These are phyloP conservation scores for Penicillium sclerotiorum DNA, from an alignment of 2,329 filamentous ascomycete genomes.

Conservation along the genomic window DNA sequence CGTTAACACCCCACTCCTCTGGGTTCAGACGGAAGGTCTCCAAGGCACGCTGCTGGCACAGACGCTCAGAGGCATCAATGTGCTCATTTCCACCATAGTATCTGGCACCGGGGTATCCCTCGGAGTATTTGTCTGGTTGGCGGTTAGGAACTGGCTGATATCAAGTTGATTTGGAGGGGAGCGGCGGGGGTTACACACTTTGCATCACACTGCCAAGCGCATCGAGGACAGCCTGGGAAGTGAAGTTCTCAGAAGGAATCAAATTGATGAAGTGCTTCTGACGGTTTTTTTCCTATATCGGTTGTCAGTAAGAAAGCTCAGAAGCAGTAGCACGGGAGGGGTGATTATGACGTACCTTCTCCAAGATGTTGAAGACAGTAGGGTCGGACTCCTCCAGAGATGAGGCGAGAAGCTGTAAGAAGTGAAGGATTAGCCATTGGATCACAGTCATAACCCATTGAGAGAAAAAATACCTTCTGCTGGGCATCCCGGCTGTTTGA, in stretches of 20 bases:
- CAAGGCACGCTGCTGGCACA: slow-evolving; percentile 88
- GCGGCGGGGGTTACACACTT: slow-evolving; percentile 58
- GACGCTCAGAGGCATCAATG: slow-evolving; percentile 84
- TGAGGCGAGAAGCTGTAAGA: slow-evolving; percentile 71
- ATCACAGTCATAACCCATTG: slow-evolving; percentile 1
- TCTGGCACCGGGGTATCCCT: slow-evolving; percentile 92
- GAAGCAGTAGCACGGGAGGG: slow-evolving; percentile 10
- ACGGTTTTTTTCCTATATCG: slow-evolving; percentile 78
- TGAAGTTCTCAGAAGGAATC: slow-evolving; percentile 95
- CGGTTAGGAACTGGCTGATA: slow-evolving; percentile 28
- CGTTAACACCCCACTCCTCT: slow-evolving; percentile 94
- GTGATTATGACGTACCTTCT: slow-evolving; percentile 67
- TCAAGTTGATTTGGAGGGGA: background rate
- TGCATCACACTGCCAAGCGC: slow-evolving; percentile 93
- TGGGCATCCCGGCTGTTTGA: slow-evolving; percentile 44
- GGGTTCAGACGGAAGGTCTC: slow-evolving; percentile 82
- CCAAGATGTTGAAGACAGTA: slow-evolving; percentile 82
- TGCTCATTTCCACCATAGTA: slow-evolving; percentile 98
- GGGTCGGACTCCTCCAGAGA: slow-evolving; percentile 84
- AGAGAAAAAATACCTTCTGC: slow-evolving; percentile 38
- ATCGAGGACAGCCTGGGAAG: slow-evolving; percentile 88
- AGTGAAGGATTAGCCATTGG: slow-evolving; percentile 10
- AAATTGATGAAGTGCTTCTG: slow-evolving; percentile 99
- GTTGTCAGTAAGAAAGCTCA: slow-evolving; percentile 19
- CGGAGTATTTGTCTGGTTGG: slow-evolving; percentile 86